Percentiles rank a stretch among this genome's conserved stretches.
Evolutionary conservation across 805 yeast species (phyloP).

Genomic region (Yamadazyma tumulicola): DNA sequence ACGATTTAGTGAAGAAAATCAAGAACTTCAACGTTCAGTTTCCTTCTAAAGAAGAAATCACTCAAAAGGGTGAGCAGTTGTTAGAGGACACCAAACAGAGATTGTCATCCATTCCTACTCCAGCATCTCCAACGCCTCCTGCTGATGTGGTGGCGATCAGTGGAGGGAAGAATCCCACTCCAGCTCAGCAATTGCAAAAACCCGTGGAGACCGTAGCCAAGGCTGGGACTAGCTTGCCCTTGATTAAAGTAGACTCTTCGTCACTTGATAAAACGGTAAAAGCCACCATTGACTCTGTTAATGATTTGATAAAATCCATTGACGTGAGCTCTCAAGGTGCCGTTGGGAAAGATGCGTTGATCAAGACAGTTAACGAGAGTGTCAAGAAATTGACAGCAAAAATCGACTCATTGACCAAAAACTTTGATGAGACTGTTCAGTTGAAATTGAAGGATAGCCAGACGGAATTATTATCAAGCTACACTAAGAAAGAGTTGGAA

Average conservation of each 20-base stretch:
- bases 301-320: conserved; percentile 33
- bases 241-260: conserved; percentile 23
- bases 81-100: conserved; percentile 35
- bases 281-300: conserved; percentile 35
- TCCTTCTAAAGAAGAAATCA: conserved; percentile 32
- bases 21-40: conserved; percentile 18
- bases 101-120: conserved; percentile 11
- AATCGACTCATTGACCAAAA: conserved; percentile 28
- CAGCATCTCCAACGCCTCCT: not conserved
- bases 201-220: conserved; percentile 35
- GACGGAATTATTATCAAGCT: conserved; percentile 36
- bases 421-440: conserved; percentile 36
- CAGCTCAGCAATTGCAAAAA: conserved; percentile 41
- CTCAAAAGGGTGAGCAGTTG: conserved; percentile 31
- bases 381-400: conserved; percentile 29
- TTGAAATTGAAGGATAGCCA: conserved; percentile 32
- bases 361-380: conserved; percentile 30
- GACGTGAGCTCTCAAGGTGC: conserved; percentile 22
- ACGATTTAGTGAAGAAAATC: conserved; percentile 15
- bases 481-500: conserved; percentile 49
- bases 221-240: conserved; percentile 30
- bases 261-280: conserved; percentile 32
- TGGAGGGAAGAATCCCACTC: conserved; percentile 19
- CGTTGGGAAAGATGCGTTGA: conserved; percentile 24
- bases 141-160: conserved; percentile 9